A percentile compares a stretch with the other conserved stretches of the same genome.
Evolutionary conservation across 352 stramenopile genomes (phyloP).

Genomic region (Globisporangium solare): DNA sequence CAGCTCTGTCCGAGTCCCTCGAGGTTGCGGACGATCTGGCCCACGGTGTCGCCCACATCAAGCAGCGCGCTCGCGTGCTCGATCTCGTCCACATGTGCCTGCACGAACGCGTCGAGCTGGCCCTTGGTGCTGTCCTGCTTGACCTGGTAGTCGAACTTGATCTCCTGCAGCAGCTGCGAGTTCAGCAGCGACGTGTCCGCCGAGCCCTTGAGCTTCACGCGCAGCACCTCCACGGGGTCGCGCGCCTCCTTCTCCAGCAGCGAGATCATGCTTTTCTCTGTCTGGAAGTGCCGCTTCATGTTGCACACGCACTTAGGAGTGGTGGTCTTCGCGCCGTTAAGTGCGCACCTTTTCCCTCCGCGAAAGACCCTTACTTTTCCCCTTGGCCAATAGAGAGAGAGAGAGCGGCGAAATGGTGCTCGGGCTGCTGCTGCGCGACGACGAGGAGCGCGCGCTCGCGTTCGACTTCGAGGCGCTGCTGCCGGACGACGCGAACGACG

Average conservation of each 20-base stretch:
- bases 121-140: constrained; percentile 76
- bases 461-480: constrained; percentile 86
- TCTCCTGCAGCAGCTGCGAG: constrained; percentile 79
- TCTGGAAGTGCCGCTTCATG: not conserved
- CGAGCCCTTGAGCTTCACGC: constrained; percentile 78
- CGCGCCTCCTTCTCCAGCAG: constrained; percentile 80
- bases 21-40: constrained; percentile 59
- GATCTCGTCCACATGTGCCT: constrained; percentile 81
- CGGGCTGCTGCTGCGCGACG: constrained; percentile 69
- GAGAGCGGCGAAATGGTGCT: constrained; percentile 50
- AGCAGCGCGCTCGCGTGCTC: constrained; percentile 71
- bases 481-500: constrained; percentile 57
- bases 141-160: constrained; percentile 72
- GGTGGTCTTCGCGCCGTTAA: not conserved
- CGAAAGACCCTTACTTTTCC: no score
- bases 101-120: constrained; percentile 64
- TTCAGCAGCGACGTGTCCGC: constrained; percentile 80
- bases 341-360: not conserved
- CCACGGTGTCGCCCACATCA: constrained; percentile 59
- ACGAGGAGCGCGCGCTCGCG: constrained; percentile 67
- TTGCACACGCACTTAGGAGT: constrained; percentile 1
- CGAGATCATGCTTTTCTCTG: constrained; percentile 49
- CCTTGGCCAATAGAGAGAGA: no score
- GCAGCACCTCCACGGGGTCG: constrained; percentile 77
- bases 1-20: constrained; percentile 53